Evolutionary conservation across 169 alveolate species (phyloP).

Genomic region (Sarcocystis neurona): DNA sequence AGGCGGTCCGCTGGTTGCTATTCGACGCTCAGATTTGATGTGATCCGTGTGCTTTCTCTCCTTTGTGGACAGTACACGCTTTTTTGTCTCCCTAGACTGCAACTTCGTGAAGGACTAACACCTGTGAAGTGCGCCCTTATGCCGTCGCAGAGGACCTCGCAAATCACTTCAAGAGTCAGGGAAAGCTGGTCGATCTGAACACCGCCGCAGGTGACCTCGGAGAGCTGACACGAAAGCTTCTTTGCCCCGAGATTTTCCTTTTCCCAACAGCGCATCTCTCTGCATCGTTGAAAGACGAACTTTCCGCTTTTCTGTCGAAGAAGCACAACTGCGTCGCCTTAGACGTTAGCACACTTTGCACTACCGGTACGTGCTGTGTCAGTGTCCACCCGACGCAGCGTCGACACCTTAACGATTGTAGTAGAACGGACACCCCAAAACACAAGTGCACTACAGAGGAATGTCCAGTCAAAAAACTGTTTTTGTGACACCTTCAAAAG

Average conservation of each 20-base stretch:
- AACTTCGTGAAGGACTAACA: no score
- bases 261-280: neutral
- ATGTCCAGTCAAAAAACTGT: no score
- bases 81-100: no score
- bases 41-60: no score
- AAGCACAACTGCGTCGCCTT: neutral
- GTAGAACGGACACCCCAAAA: no score
- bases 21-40: no score
- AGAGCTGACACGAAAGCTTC: neutral
- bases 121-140: no score
- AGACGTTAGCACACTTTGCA: neutral
- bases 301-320: neutral
- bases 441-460: no score
- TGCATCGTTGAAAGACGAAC: neutral
- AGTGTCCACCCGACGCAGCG: neutral
- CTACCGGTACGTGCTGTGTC: neutral
- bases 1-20: neutral
- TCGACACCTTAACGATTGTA: neutral
- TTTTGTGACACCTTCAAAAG: no score
- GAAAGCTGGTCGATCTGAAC: neutral
- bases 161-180: neutral
- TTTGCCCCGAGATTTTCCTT: neutral
- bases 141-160: neutral
- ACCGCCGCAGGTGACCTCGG: neutral
- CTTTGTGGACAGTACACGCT: no score